Percentiles rank a stretch among this genome's conserved stretches.
Conservation (phyloP, 495 filamentous ascomycete species). For the Tuber melanosporum region DNA sequence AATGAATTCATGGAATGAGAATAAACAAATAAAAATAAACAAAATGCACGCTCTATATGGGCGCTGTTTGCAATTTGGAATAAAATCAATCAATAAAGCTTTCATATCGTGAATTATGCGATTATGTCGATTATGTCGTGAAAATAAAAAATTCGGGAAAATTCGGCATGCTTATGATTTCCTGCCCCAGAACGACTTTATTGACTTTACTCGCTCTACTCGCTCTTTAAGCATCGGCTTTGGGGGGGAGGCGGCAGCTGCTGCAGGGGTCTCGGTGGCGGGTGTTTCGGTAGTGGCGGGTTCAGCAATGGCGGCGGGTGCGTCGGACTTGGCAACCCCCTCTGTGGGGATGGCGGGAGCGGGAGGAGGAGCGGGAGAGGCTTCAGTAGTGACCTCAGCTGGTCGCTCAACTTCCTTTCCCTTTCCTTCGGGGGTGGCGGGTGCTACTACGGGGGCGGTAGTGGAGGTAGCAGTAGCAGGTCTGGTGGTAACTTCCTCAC, state of each 20-base stretch:
- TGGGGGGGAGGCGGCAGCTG: slow-evolving; percentile 35
- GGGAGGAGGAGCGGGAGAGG: slow-evolving; percentile 42
- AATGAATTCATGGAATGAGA: slow-evolving; percentile 27
- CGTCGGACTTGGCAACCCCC: slow-evolving; percentile 25
- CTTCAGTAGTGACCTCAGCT: slow-evolving; percentile 39
- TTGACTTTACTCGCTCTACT: slow-evolving; percentile 19
- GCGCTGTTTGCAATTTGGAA: slow-evolving; percentile 36
- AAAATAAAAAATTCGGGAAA: background rate
- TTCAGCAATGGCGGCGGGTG: slow-evolving; percentile 18
- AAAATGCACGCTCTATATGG: slow-evolving; percentile 40
- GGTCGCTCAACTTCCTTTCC: slow-evolving; percentile 42
- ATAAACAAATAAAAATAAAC: slow-evolving; percentile 21
- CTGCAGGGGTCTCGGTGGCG: slow-evolving; percentile 28
- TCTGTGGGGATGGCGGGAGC: slow-evolving; percentile 35
- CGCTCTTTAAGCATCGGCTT: slow-evolving; percentile 31
- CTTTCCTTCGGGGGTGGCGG: slow-evolving; percentile 41
- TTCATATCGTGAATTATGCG: slow-evolving; percentile 19
- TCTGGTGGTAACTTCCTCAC: slow-evolving; percentile 45
- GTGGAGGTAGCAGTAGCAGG: slow-evolving; percentile 43
- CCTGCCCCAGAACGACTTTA: slow-evolving; percentile 23
- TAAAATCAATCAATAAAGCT: slow-evolving; percentile 8
- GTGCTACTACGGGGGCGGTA: slow-evolving; percentile 46
- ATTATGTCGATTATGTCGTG: background rate
- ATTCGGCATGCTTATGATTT: slow-evolving; percentile 7
- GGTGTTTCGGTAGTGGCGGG: slow-evolving; percentile 40